A percentile compares a stretch with the other conserved stretches of the same genome.
Evolutionary conservation across 306 rosid genomes (phyloP).

Genomic region (Acmispon strigosus): DNA sequence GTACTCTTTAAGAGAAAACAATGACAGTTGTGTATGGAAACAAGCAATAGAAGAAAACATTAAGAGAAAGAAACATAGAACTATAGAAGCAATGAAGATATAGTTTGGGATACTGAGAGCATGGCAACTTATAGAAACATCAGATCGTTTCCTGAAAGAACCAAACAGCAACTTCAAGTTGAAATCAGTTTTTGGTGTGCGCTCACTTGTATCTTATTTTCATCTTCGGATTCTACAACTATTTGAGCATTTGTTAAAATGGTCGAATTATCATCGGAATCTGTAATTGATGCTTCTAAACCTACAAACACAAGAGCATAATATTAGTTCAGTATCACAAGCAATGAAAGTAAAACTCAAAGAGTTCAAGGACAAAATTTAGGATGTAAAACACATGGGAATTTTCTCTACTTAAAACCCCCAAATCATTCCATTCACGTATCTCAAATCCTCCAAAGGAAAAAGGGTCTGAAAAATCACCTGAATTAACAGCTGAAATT

Average conservation of each 20-base stretch:
- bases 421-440: background rate
- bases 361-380: background rate
- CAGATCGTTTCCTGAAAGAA: background rate
- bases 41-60: background rate
- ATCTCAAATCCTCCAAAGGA: background rate
- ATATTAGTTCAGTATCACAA: background rate
- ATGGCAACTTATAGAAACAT: no score
- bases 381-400: background rate
- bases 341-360: background rate
- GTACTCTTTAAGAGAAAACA: background rate
- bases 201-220: conserved; percentile 60
- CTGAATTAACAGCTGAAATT: conserved; percentile 29
- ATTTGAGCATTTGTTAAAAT: conserved; percentile 40
- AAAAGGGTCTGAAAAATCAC: background rate
- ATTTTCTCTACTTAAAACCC: background rate
- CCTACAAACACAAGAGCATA: conserved; percentile 36
- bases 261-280: conserved; percentile 29
- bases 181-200: conserved; percentile 8
- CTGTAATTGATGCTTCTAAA: conserved; percentile 64
- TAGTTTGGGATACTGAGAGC: no score
- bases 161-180: background rate
- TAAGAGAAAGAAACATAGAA: background rate
- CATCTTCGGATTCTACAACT: conserved; percentile 51
- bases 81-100: background rate
- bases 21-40: background rate